These are phyloP conservation scores for Exophiala spinifera DNA, from an alignment of 2,329 filamentous ascomycete species.

Conservation along the genomic window DNA sequence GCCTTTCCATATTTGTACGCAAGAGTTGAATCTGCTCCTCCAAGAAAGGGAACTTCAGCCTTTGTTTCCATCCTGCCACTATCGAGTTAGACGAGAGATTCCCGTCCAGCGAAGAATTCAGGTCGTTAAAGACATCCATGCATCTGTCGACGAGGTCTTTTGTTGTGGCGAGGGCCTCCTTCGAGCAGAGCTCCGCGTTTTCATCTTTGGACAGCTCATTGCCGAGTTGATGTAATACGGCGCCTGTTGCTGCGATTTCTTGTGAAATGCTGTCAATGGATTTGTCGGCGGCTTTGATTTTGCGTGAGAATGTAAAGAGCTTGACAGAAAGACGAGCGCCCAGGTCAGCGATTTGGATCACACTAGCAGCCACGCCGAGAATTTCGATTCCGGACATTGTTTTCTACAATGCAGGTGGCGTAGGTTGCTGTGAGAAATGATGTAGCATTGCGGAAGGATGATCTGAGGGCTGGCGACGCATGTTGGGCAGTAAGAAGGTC, in stretches of 20 bases:
- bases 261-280: conserved; percentile 28
- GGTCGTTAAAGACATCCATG: conserved; percentile 13
- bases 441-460: background rate
- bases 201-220: conserved; percentile 30
- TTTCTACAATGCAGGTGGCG: background rate
- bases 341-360: conserved; percentile 35
- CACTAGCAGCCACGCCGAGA: conserved; percentile 31
- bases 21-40: conserved; percentile 30
- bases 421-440: background rate
- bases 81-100: conserved; percentile 16
- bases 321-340: conserved; percentile 33
- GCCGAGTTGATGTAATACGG: conserved; percentile 32
- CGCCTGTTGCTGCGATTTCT: conserved; percentile 33
- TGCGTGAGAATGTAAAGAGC: conserved; percentile 33
- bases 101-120: conserved; percentile 9
- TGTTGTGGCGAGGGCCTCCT: conserved; percentile 22
- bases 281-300: conserved; percentile 30
- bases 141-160: conserved; percentile 29
- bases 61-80: conserved; percentile 13
- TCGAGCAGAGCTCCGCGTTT: conserved; percentile 28
- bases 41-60: conserved; percentile 27
- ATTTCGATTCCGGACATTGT: conserved; percentile 24
- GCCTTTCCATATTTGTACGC: conserved; percentile 32
- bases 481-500: background rate
- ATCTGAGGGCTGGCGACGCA: background rate